Base-by-base conservation (phyloP, 768 basidiomycete genomes). In the Heimioporus sp. region DNA sequence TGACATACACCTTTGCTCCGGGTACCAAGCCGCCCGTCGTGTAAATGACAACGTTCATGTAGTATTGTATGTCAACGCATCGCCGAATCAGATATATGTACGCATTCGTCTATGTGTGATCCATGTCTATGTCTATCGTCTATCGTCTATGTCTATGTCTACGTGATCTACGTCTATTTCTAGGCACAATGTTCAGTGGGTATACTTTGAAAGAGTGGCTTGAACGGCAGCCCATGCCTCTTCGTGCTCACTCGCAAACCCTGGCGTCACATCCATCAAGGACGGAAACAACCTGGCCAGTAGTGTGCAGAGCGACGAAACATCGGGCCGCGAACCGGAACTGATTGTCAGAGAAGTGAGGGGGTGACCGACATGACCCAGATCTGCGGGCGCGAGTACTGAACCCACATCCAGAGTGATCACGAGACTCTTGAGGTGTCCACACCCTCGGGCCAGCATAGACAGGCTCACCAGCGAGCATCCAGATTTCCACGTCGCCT, bases 1-100 rank as follows among this genome's bases (percentile, higher is more conserved):
- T 92, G 73, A 92, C 90, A 46, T 92, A 91, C 79, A 84, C 86
- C 51, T 91, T 92, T 78, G 78, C 80, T 55, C 85, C 90, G 44
- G 89, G 87, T 56, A 82, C 80, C 71, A 89, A 89, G 73, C 88
- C 88, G 46, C 86, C 88, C 49, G 80, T 77, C 52, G 81, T 81
- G 54, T 89, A 80, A 77, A 62, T 32, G 57, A 28, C 24, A 52
- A 17, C 31, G 2, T 16, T 51, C 42, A 31, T 41, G 24, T 13
- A 16, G 16, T 15, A 35, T 35, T 30, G 24, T 52, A 63, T 34
- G 43, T 13, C 15, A 56, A 56, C 62, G 50, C 5, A 17, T 53
- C 32, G n/a, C 4, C 32, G 24, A 49, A 34, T 49, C 30, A 21
- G 35, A 35, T 28, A 3, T 28, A 28, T 28, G 24, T 28, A 28